Percentiles rank a stretch among this genome's conserved stretches.
Conservation (phyloP, 2,329 filamentous ascomycete species). For the Hyphodiscus sp. region DNA sequence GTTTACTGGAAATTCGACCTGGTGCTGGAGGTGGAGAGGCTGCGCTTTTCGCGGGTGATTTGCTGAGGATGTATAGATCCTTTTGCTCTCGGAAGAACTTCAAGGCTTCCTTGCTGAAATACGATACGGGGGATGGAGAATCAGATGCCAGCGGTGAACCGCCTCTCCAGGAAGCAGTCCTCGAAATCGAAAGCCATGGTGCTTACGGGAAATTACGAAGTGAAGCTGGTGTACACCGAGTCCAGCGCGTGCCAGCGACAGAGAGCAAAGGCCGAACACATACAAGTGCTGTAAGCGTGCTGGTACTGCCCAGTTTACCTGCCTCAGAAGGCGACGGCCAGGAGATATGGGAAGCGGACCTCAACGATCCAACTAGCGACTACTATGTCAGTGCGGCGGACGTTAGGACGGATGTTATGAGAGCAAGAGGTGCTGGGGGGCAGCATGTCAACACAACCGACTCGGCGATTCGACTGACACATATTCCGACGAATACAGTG, state of each 20-base stretch:
- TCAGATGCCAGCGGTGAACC: constrained; percentile 52
- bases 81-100: constrained; percentile 68
- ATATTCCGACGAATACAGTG: constrained; percentile 77
- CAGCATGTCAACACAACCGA: constrained; percentile 99
- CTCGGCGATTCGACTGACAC: constrained; percentile 87
- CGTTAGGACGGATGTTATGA: constrained; percentile 81
- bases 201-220: constrained; percentile 77
- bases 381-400: constrained; percentile 85
- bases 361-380: constrained; percentile 80
- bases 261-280: constrained; percentile 89
- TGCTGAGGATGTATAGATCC: constrained; percentile 83
- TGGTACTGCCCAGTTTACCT: constrained; percentile 83
- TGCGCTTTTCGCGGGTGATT: constrained; percentile 77
- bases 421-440: constrained; percentile 83
- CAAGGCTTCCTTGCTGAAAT: constrained; percentile 65
- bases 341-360: constrained; percentile 49
- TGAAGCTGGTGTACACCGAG: constrained; percentile 91
- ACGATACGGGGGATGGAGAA: constrained; percentile 65
- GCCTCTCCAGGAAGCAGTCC: constrained; percentile 77
- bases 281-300: constrained; percentile 85
- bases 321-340: constrained; percentile 42
- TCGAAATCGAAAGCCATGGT: constrained; percentile 71
- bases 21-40: constrained; percentile 90
- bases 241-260: constrained; percentile 87
- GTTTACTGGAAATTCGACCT: constrained; percentile 84